A percentile compares a stretch with the other conserved stretches of the same genome.
Evolutionary conservation across 2,329 filamentous ascomycete species (phyloP).

Genomic region (Apiospora aurea): DNA sequence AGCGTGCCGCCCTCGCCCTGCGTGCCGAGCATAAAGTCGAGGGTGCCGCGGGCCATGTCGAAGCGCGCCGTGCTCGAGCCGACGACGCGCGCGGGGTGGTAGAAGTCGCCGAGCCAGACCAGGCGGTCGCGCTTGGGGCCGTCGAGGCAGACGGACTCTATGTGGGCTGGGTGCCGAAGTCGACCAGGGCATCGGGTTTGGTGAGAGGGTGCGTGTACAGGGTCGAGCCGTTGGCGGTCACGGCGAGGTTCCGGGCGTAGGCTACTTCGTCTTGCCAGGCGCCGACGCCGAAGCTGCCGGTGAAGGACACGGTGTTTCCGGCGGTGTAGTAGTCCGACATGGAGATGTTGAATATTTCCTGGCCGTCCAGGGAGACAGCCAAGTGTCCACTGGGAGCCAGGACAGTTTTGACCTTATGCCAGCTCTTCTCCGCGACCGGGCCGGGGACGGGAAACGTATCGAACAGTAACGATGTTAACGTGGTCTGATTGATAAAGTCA

Average conservation of each 20-base stretch:
- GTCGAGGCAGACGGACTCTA: slow-evolving; percentile 48
- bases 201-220: slow-evolving; percentile 44
- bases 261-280: slow-evolving; percentile 48
- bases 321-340: slow-evolving; percentile 26
- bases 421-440: slow-evolving; percentile 41
- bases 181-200: slow-evolving; percentile 38
- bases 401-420: slow-evolving; percentile 47
- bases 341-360: slow-evolving; percentile 31
- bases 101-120: slow-evolving; percentile 51
- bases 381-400: slow-evolving; percentile 38
- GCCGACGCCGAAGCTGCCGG: slow-evolving; percentile 50
- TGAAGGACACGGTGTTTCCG: slow-evolving; percentile 29
- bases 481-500: slow-evolving; percentile 46
- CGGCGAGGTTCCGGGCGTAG: slow-evolving; percentile 45
- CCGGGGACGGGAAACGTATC: slow-evolving; percentile 38
- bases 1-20: slow-evolving; percentile 30
- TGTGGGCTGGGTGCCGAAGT: slow-evolving; percentile 46
- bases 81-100: slow-evolving; percentile 48
- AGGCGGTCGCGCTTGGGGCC: slow-evolving; percentile 50
- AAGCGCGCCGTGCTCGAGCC: slow-evolving; percentile 43
- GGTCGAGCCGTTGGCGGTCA: slow-evolving; percentile 37
- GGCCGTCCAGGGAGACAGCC: slow-evolving; percentile 39
- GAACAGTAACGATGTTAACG: slow-evolving; percentile 37
- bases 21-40: slow-evolving; percentile 40
- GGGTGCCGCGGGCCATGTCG: slow-evolving; percentile 44